Evolutionary conservation across 2,329 filamentous ascomycete genomes (phyloP), one percentile per base, ranked within the genome.

Genomic region (Pseudogymnoascus sp.): DNA sequence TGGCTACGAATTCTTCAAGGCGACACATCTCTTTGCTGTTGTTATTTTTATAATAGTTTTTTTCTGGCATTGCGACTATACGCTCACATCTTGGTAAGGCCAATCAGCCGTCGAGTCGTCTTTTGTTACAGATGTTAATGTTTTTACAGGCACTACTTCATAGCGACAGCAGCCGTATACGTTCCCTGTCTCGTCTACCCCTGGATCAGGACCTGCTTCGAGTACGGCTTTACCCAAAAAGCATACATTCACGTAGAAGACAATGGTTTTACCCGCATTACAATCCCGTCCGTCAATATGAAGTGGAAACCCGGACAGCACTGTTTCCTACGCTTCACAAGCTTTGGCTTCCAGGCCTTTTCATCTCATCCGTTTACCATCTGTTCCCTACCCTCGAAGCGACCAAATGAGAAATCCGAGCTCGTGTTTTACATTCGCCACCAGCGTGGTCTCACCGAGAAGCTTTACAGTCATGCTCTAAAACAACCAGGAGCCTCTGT

Each of bases 1-100:
- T 0, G 79, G 73, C 64, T 85, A 86, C 67, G 83, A 86, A 64
- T 81, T 83, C 66, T 86, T 86, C 78, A 85, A 85, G 65, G 75
- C 74, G 3, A 78, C 79, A 0, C 83, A 86, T 66, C 77, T 80
- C 62, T 61, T 81, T 18, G 76, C 77, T 3, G 81, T 78, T 0
- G 64, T 81, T 3, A 65, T 83, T 1, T 86, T 85, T 65, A 71
- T 84, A 16, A 58, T 85, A 7, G 82, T 83, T 67, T 80, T 86
- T 70, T 85, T 86, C 71, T 74, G 83, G 59, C 83, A 86, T 70
- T 85, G 82, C 67, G 77, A 81, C 67, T 79, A 77, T 68, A 75
- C 73, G 0, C 72, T 85, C 11, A 76, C 78, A 1, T 82, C 81
- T 2, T 84, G 79, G 79, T 78, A 67, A 37, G 67, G 63, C 30